phyloP scores from a whole-genome alignment of 192 early-diverging fungal species.

The Lobosporangium transversale region DNA sequence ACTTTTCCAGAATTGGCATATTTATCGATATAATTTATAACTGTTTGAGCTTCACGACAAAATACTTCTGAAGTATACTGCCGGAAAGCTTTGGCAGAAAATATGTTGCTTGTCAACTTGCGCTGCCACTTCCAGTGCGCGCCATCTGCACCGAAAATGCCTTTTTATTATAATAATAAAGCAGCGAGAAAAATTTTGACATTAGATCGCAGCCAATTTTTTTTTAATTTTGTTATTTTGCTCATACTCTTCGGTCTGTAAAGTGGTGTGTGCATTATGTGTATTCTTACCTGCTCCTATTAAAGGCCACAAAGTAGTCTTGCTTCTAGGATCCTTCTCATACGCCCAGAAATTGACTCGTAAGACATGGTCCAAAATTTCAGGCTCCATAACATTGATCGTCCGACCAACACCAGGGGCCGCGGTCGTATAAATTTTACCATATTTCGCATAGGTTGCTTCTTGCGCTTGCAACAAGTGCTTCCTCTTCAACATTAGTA shows the following conservation, averaged over 20 bases:
- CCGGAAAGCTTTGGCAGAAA: slow-evolving; percentile 41
- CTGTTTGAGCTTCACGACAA: slow-evolving; percentile 16
- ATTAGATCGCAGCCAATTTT: background rate
- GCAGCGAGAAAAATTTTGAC: background rate
- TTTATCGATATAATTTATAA: slow-evolving; percentile 19
- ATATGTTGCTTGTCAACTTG: slow-evolving; percentile 37
- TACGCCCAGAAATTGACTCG: slow-evolving; percentile 37
- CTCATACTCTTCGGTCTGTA: no score
- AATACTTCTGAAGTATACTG: slow-evolving; percentile 46
- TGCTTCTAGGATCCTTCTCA: slow-evolving; percentile 24
- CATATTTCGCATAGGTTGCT: slow-evolving; percentile 8
- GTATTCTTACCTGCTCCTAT: slow-evolving; percentile 34
- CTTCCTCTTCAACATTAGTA: background rate
- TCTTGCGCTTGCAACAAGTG: slow-evolving; percentile 7
- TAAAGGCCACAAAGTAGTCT: slow-evolving; percentile 12
- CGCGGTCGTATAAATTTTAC: slow-evolving; percentile 15
- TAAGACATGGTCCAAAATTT: slow-evolving; percentile 32
- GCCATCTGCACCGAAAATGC: slow-evolving; percentile 41
- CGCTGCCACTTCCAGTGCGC: slow-evolving; percentile 50
- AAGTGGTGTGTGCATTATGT: background rate
- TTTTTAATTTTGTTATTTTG: background rate
- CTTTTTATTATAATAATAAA: background rate
- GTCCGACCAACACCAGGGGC: slow-evolving; percentile 19
- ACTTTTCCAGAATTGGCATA: slow-evolving; percentile 20
- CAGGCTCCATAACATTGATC: slow-evolving; percentile 25